A percentile compares a stretch with the other conserved stretches of the same genome.
Conservation (phyloP, 768 basidiomycete genomes). For the Nevesoporus exiguus region DNA sequence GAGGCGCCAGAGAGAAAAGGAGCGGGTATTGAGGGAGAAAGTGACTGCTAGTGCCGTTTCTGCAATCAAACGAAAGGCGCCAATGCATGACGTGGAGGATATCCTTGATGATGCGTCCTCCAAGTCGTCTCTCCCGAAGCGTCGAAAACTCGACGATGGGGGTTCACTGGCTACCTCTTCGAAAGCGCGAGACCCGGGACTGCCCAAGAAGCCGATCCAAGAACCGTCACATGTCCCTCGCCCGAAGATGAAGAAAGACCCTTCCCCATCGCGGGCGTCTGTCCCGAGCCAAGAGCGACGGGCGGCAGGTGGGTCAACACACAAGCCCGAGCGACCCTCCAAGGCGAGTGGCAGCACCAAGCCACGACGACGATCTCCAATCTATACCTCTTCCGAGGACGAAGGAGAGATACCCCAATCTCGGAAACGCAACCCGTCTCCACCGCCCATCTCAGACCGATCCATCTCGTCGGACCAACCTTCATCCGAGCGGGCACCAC, state of each 20-base stretch:
- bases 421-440: constrained; percentile 27
- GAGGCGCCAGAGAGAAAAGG: constrained; percentile 24
- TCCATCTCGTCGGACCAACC: constrained; percentile 21
- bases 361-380: constrained; percentile 51
- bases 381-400: constrained; percentile 67
- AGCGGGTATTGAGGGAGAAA: constrained; percentile 23
- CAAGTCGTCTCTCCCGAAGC: constrained; percentile 32
- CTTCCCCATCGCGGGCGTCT: constrained; percentile 25
- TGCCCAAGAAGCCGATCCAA: constrained; percentile 38
- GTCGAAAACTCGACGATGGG: constrained; percentile 42
- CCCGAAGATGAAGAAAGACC: constrained; percentile 39
- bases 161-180: constrained; percentile 13
- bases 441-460: constrained; percentile 23
- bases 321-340: constrained; percentile 20
- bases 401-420: constrained; percentile 42
- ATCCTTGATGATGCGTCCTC: constrained; percentile 20
- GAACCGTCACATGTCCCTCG: constrained; percentile 23
- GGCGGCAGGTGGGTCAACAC: background rate
- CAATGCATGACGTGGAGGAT: constrained; percentile 31
- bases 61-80: constrained; percentile 41
- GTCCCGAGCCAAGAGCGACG: constrained; percentile 14
- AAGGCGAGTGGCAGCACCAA: constrained; percentile 30
- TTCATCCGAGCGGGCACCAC: constrained; percentile 11
- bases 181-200: constrained; percentile 24
- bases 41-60: constrained; percentile 9